Evolutionary conservation across 2,329 filamentous ascomycete species (phyloP), one percentile per base, ranked within the genome.

Genomic region (Ceratocystis ficicola): DNA sequence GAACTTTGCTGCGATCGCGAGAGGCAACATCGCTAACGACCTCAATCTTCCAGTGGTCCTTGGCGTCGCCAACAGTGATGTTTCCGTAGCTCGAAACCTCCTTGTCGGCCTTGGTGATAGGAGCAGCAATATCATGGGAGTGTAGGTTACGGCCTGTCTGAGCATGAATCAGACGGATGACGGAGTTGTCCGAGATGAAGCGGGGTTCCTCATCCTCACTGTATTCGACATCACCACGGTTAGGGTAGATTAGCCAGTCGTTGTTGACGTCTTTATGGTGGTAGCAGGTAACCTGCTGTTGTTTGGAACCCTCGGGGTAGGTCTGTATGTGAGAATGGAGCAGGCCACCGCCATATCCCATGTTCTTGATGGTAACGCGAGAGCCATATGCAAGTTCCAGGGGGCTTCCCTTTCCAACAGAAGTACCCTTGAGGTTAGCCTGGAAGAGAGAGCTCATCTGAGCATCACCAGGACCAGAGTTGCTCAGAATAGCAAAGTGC

Each of bases 371-470:
- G 0, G 94, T 99, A 7, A 88, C 89, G 67, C 88, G 86, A 44
- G 94, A 99, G 30, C 95, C 94, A 69, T 88, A 81, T 4, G 91
- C 93, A 70, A 99, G 81, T 74, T 99, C 94, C 17, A 99, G 82
- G 25, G 95, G 94, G 73, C 92, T 96, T 75, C 96, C 88, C 75
- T 90, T 91, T 73, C 93, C 93, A 69, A 99, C 93, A 70, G 95
- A 89, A 10, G 93, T 97, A 30, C 94, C 94, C 72, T 85, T 87
- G 46, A 99, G 82, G 74, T 99, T 99, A 61, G 95, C 94, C 76
- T 99, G 94, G 83, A 99, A 99, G 63, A 99, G 84, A 30, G 94
- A 99, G 78, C 92, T 96, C 94, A 99, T 99, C 77, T 99, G 94
- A n/a, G 94, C 94, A 78, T 99, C 94, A 65, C 94, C 94, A 6